Base-by-base conservation (phyloP, 805 yeast genomes). In the Candida berthetii region DNA sequence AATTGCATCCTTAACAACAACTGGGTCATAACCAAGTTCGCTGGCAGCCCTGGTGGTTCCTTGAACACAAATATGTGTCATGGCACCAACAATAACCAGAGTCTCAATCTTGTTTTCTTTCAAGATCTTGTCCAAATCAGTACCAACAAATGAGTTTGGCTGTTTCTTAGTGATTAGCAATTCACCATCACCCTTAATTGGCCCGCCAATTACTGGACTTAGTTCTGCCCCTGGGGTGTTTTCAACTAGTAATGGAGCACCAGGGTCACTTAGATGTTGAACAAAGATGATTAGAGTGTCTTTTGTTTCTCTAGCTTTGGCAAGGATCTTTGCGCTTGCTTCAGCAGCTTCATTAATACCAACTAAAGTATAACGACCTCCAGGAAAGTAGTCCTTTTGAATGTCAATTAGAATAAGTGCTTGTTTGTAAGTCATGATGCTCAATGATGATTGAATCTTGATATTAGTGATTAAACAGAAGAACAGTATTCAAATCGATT, bases 311-410 rank as follows among this genome's bases (percentile, higher is more conserved):
- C 54, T 45, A 7, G 41, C 48, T 20, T 40, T 44, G 9, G 41
- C 10, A 3, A 49, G 41, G 20, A 50, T 40, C 16, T 41, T 14
- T 2, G 46, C 42, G 15, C 48, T 46, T 8, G 47, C 41, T 3
- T 22, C 38, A n/a, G 45, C 22, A 3, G 52, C 42, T 18, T 36
- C 36, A 6, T 45, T 35, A 27, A 49, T 47, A 22, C 44, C 39
- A 11, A 29, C 42, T 9, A 50, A 27, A n/a, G 42, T 29, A 37
- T 44, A 43, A 17, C 19, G 25, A 5, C 55, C 55, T 4, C 35
- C 39, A 29, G 45, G 36, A 35, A 44, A 50, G 42, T 49, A 50
- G 20, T 50, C 55, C 38, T 49, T 50, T 31, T 50, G 55, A 3
- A 50, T 28, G 15, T 50, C 55, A 37, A 50, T 44, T 22, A 50